Evolutionary conservation across 805 yeast species (phyloP).

Genomic region (Tetrapisispora pingtungensis): DNA sequence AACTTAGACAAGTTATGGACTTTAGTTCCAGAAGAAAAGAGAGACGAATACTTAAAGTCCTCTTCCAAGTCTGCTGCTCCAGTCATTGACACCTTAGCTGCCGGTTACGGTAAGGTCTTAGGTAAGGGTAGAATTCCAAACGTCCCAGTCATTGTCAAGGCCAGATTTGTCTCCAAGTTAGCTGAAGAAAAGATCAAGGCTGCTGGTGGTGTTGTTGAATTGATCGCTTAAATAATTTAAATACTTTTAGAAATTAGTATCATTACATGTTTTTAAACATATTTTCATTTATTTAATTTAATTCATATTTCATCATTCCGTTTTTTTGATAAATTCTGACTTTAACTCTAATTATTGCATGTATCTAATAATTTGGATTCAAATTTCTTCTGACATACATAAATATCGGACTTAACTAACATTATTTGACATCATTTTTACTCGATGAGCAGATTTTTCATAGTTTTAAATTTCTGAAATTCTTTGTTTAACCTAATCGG

Average conservation of each 20-base stretch:
- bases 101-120: constrained; percentile 99
- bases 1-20: constrained; percentile 99
- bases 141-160: constrained; percentile 98
- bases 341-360: no score
- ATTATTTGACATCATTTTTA: no score
- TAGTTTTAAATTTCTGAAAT: no score
- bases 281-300: background rate
- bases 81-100: constrained; percentile 97
- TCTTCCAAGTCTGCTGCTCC: constrained; percentile 89
- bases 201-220: constrained; percentile 99
- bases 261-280: background rate
- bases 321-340: no score
- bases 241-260: background rate
- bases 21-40: constrained; percentile 84
- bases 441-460: background rate
- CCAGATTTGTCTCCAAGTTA: constrained; percentile 97
- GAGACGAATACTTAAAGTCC: constrained; percentile 83
- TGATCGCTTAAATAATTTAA: constrained; percentile 67
- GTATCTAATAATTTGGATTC: no score
- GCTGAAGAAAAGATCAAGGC: constrained; percentile 99
- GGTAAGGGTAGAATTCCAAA: constrained; percentile 98
- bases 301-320: background rate
- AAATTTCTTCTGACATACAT: no score
- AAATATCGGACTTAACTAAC: no score
- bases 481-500: background rate